phyloP scores from a whole-genome alignment of 768 basidiomycete genomes.

The Lactarius vividus region DNA sequence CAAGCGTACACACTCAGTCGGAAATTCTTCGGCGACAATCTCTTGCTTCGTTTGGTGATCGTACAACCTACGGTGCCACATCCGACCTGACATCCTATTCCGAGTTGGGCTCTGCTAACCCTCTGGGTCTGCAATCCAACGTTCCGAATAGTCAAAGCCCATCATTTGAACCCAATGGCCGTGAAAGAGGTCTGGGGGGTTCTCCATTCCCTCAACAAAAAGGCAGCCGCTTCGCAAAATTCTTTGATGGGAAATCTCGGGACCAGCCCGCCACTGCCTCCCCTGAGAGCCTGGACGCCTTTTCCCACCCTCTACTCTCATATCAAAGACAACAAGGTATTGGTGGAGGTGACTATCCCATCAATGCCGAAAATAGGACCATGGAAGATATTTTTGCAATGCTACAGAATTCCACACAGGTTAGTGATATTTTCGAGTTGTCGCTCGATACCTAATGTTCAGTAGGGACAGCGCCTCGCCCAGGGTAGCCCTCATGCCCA shows the following conservation, averaged over 20 bases:
- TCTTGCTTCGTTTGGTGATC: constrained; percentile 20
- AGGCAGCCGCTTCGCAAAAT: constrained; percentile 84
- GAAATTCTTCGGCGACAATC: constrained; percentile 24
- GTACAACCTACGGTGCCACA: constrained; percentile 11
- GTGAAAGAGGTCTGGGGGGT: constrained; percentile 32
- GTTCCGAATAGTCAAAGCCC: constrained; percentile 25
- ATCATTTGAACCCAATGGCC: constrained; percentile 26
- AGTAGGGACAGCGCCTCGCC: constrained; percentile 24
- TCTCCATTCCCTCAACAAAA: constrained; percentile 54
- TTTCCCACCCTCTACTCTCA: constrained; percentile 47
- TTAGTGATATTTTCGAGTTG: constrained; percentile 35
- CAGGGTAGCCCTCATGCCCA: constrained; percentile 27
- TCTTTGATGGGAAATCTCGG: constrained; percentile 69
- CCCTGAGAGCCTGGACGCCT: constrained; percentile 40
- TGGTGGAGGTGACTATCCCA: constrained; percentile 39
- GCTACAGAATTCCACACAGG: constrained; percentile 75
- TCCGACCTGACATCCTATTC: constrained; percentile 15
- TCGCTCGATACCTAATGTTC: constrained; percentile 26
- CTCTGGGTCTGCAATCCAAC: constrained; percentile 15
- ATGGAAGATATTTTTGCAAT: constrained; percentile 83
- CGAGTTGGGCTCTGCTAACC: constrained; percentile 17
- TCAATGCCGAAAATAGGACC: constrained; percentile 51
- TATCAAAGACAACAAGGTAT: constrained; percentile 42
- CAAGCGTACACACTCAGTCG: constrained; percentile 11
- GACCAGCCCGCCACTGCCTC: constrained; percentile 40